These are phyloP conservation scores for Otatea glauca DNA, from an alignment of 176 grass and related monocot species.

Conservation along the genomic window DNA sequence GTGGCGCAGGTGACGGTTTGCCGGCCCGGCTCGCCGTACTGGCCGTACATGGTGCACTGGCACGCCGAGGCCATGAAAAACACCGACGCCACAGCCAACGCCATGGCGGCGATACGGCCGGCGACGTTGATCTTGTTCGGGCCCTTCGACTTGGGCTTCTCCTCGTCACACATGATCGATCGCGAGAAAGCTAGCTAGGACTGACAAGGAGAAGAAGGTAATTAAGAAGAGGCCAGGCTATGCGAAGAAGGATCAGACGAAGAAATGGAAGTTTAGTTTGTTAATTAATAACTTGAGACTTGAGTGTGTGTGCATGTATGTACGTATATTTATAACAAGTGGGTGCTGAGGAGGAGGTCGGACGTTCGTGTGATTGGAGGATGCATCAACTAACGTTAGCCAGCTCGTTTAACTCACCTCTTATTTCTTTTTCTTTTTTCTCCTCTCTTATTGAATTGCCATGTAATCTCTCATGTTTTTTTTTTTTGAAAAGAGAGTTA, in stretches of 20 bases:
- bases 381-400: not conserved
- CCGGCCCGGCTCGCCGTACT: conserved; percentile 5
- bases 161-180: conserved; percentile 30
- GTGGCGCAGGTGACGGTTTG: conserved; percentile 47
- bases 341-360: not conserved
- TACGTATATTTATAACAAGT: not conserved
- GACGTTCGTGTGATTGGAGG: conserved; percentile 23
- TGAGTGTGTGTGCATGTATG: not conserved
- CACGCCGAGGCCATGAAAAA: conserved; percentile 48
- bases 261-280: not conserved
- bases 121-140: conserved; percentile 7
- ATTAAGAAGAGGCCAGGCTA: not conserved
- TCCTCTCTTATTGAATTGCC: too few species aligned
- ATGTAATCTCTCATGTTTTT: too few species aligned
- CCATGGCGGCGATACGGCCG: conserved; percentile 37
- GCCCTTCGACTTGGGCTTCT: conserved; percentile 17
- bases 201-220: not conserved
- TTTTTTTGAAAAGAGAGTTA: too few species aligned
- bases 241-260: not conserved
- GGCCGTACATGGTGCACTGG: conserved; percentile 44
- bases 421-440: too few species aligned
- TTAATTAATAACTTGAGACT: not conserved
- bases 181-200: not conserved
- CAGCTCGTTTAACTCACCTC: too few species aligned
- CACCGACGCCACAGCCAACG: conserved; percentile 42